Conservation (phyloP, 108 stramenopile species). For the Pseudonitzschia delicatissima region DNA sequence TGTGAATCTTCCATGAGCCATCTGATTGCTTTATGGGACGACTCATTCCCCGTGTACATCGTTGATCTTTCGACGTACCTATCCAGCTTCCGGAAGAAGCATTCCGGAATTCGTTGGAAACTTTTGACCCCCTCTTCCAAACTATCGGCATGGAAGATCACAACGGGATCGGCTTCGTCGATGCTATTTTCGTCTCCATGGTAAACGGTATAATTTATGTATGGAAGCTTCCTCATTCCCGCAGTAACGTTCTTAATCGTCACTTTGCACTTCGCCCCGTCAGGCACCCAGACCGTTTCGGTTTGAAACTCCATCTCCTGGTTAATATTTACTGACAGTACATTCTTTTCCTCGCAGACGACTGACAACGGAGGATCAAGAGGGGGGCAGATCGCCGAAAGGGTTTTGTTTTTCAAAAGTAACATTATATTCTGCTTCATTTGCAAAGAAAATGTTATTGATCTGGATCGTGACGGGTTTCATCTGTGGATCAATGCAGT, state of each 20-base stretch:
- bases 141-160: background rate
- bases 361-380: background rate
- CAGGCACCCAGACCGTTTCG: background rate
- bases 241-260: background rate
- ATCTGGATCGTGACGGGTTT: constrained; percentile 4
- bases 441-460: background rate
- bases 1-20: background rate
- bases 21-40: background rate
- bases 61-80: background rate
- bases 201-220: background rate
- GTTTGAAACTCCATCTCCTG: background rate
- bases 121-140: background rate
- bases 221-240: background rate
- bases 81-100: background rate
- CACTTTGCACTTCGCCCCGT: background rate
- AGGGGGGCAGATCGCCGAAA: background rate
- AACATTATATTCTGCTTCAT: background rate
- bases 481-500: background rate
- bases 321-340: background rate
- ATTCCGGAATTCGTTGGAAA: constrained; percentile 2
- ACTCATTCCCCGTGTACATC: background rate
- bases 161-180: background rate
- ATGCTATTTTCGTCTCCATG: background rate
- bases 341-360: background rate
- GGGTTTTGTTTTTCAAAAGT: background rate